Base-by-base conservation (phyloP, 1,284 basidiomycete genomes). In the Tilletia indica region DNA sequence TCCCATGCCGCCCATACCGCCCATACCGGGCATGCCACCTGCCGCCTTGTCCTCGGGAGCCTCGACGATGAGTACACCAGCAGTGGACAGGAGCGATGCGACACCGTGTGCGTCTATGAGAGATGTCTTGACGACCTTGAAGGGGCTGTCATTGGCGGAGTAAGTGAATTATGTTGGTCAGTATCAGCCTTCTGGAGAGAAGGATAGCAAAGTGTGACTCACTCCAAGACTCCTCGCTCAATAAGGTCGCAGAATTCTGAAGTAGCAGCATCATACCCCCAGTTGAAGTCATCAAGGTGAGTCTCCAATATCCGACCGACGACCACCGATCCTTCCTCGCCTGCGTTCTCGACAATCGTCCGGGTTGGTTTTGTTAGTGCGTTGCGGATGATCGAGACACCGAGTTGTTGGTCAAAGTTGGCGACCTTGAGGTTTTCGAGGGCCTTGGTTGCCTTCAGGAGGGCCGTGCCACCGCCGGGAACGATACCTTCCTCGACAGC, bases 401-500 rank as follows among this genome's bases (percentile, higher is more conserved):
- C 96, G 71, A 98, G 91, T 84, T 94, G 91, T 85, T 98, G 95
- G 88, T 99, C 96, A 85, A 98, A 98, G 92, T 98, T 98, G 85
- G 88, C 87, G 3, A 93, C 92, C 58, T 89, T 85, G 79, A 97
- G 90, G 67, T 88, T 87, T 83, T 92, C 90, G 72, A 98, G 90
- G 70, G 91, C 88, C 54, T 93, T 88, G 36, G 91, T 92, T 1
- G 95, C 94, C 87, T 96, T 97, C 84, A 96, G 89, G 39, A 93
- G 88, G 31, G 94, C 94, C 47, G 93, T 91, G 86, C 94, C 94
- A 85, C 95, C 94, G 74, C 96, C 96, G 71, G 80, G 80, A 56
- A 98, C 91, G 81, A 98, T 97, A 84, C 96, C 96, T 86, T 97
- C 94, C 87, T 97, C 96, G 68, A 99, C 96, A 68, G 96, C 96